Evolutionary conservation across 1,284 basidiomycete species (phyloP), one percentile per base, ranked within the genome.

Genomic region (Heterobasidion occidentale): DNA sequence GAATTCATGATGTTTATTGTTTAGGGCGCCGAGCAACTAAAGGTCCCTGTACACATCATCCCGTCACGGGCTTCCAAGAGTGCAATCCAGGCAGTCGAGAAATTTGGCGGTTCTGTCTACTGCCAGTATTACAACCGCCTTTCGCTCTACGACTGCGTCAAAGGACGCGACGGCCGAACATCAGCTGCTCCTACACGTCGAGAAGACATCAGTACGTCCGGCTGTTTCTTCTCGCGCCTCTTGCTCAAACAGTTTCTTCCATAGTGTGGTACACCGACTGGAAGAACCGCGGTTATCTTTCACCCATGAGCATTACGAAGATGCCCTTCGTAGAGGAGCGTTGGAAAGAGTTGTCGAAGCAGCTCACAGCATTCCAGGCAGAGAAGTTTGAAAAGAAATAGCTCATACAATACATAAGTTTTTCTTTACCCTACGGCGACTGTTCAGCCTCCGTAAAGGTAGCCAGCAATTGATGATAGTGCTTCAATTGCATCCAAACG

Each of bases 101-200:
- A 74, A 9, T 79, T 78, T 4, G 93, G 94, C 15, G 97, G 96
- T 17, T 82, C 83, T 51, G 84, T 98, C 20, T 84, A 90, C 52
- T 95, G 94, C 74, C 88, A 92, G 64, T 98, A 94, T 70, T 96
- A 98, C 75, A 99, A 98, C 69, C 74, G 80, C 9, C 78, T 96
- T 51, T 86, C 90, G 0, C 76, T 99, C 52, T 80, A 85, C 45
- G 91, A 94, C 65, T 88, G 89, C 61, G 71, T 94, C 54, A 86
- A 89, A 60, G 88, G 84, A 5, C 76, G 81, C 52, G 83, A 79
- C 27, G 85, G 90, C 64, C 78, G 86, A 58, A 72, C 79, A 58
- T 75, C 81, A 58, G 92, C 93, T 19, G 83, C 85, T 19, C 93
- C 93, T 1, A 90, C 88, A n/a, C 83, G 87, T 61, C 84, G 90